Conservation (phyloP, 129 eudicot species). For the Pseudognaphalium luteoalbum region DNA sequence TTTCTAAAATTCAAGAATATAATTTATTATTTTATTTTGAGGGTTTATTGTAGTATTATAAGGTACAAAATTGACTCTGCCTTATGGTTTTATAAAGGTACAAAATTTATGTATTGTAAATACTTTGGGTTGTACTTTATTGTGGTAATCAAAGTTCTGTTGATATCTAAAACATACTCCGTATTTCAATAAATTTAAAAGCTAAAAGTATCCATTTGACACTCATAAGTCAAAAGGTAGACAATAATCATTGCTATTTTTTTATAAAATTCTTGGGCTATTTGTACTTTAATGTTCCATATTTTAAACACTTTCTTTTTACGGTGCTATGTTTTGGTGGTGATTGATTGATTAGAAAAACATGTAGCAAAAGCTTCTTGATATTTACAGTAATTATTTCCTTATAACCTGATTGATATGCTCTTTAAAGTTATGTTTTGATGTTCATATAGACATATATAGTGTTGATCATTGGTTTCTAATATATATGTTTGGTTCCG, state of each 20-base stretch:
- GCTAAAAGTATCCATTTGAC: slow-evolving; percentile 17
- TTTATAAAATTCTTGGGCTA: slow-evolving; percentile 8
- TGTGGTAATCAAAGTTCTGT: neutral
- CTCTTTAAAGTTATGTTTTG: neutral
- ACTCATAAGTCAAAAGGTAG: slow-evolving; percentile 28
- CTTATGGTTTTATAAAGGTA: slow-evolving; percentile 5
- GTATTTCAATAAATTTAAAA: neutral
- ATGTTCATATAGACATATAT: neutral
- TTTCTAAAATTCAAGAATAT: neutral
- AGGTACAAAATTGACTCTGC: neutral
- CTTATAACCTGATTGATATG: neutral
- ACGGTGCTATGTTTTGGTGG: neutral
- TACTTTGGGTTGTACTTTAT: slow-evolving; percentile 5
- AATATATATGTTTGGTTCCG: neutral
- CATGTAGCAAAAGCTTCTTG: neutral
- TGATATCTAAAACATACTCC: slow-evolving; percentile 11
- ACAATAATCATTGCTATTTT: slow-evolving; percentile 7
- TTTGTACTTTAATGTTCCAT: slow-evolving; percentile 7
- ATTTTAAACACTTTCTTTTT: neutral
- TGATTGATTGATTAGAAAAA: neutral
- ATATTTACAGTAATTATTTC: neutral
- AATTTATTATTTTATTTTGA: neutral
- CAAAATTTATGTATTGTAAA: slow-evolving; percentile 1
- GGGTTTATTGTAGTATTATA: neutral
- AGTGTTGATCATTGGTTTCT: neutral